phyloP scores from a whole-genome alignment of 257 asterid species.

The Nicotiana attenuata region DNA sequence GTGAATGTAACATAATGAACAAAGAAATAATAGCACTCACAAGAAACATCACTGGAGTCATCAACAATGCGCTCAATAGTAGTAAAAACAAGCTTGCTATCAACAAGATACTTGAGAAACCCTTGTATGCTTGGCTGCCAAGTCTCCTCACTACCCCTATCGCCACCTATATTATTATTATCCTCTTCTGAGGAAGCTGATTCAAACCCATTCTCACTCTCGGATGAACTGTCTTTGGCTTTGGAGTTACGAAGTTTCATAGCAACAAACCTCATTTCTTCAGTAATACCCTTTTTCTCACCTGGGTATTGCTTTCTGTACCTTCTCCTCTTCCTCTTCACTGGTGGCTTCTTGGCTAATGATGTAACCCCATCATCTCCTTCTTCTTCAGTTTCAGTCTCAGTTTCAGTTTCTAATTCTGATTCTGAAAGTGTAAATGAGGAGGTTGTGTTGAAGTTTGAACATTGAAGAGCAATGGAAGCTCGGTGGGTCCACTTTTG shows the following conservation, averaged over 20 bases:
- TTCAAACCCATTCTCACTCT: slow-evolving; percentile 12
- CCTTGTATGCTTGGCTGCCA: slow-evolving; percentile 87
- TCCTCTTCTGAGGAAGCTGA: slow-evolving; percentile 9
- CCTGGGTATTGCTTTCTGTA: slow-evolving; percentile 86
- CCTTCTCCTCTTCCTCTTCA: slow-evolving; percentile 42
- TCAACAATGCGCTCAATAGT: slow-evolving; percentile 91
- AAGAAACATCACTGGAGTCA: slow-evolving; percentile 83
- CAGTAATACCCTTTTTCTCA: slow-evolving; percentile 69
- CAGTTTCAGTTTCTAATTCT: slow-evolving; percentile 36
- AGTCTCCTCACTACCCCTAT: slow-evolving; percentile 23
- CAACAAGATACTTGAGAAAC: slow-evolving; percentile 75
- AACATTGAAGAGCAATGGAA: slow-evolving; percentile 16
- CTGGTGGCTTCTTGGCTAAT: slow-evolving; percentile 22
- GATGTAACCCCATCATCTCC: slow-evolving; percentile 17
- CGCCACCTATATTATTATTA: neutral
- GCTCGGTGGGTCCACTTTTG: neutral
- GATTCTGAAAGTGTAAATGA: slow-evolving; percentile 29
- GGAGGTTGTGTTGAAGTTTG: slow-evolving; percentile 19
- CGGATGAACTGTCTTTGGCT: neutral
- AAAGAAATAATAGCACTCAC: slow-evolving; percentile 33
- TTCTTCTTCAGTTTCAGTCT: slow-evolving; percentile 30
- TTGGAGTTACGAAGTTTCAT: slow-evolving; percentile 66
- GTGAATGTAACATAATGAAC: neutral
- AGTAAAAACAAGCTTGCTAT: slow-evolving; percentile 62
- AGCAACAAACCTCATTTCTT: slow-evolving; percentile 91